Percentiles rank a stretch among this genome's conserved stretches.
phyloP scores from a whole-genome alignment of 176 grass and related monocot species.

The Alopecurus myosuroides region DNA sequence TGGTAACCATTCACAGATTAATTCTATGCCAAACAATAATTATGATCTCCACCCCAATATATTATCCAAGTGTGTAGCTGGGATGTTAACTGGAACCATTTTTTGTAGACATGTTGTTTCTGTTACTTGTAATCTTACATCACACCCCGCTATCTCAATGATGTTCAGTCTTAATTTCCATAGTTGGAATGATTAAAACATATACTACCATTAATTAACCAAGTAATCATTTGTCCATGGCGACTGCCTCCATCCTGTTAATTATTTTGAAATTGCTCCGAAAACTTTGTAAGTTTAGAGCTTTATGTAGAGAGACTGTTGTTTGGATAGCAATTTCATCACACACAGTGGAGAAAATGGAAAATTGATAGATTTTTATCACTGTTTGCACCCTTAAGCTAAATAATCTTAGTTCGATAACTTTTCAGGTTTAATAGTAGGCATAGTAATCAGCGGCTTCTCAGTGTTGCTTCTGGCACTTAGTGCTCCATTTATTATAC shows the following conservation, averaged over 20 bases:
- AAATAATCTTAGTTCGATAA: background rate
- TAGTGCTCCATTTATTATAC: slow-evolving; percentile 10
- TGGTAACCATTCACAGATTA: background rate
- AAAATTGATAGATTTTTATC: background rate
- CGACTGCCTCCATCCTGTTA: background rate
- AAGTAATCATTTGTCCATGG: background rate
- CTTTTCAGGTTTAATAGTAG: slow-evolving; percentile 34
- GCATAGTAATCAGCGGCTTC: slow-evolving; percentile 23
- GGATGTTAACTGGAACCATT: background rate
- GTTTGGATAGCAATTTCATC: background rate
- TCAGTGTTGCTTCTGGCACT: slow-evolving; percentile 22
- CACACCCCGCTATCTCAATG: background rate
- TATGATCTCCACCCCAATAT: background rate
- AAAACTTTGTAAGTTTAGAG: background rate
- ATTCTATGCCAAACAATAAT: background rate
- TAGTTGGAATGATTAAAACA: background rate
- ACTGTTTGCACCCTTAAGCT: background rate
- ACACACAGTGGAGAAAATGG: background rate
- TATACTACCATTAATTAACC: background rate
- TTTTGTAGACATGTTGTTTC: background rate
- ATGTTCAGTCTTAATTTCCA: background rate
- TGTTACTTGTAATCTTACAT: background rate
- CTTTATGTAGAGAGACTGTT: background rate
- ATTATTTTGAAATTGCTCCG: background rate
- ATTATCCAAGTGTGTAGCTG: background rate